phyloP scores from a whole-genome alignment of 352 stramenopile genomes.

The Phytopythium aichiense region DNA sequence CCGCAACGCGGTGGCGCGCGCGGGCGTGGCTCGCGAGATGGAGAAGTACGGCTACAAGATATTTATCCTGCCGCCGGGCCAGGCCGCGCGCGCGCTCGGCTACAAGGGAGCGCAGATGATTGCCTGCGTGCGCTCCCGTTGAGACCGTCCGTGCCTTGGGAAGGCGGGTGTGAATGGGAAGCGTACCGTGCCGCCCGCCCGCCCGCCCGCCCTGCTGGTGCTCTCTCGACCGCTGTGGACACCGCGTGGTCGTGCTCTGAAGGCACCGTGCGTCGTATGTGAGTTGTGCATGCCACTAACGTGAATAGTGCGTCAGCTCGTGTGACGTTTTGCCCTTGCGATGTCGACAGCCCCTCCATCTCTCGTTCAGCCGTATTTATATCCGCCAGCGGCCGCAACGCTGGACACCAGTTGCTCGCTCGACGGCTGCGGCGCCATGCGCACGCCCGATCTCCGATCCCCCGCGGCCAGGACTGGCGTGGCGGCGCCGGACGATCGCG shows the following conservation, averaged over 20 bases:
- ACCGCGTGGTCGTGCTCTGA: no score
- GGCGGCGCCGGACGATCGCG: neutral
- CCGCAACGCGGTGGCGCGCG: slow-evolving; percentile 28
- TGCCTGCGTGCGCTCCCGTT: slow-evolving; percentile 47
- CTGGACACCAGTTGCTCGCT: neutral
- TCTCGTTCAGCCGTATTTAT: neutral
- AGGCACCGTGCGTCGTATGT: neutral
- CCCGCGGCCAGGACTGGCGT: neutral
- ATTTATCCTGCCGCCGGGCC: slow-evolving; percentile 63
- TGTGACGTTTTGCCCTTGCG: neutral
- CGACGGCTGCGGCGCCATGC: neutral
- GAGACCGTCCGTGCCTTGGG: neutral
- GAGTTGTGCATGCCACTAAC: neutral
- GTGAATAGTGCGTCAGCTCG: neutral
- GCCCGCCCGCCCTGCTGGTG: neutral
- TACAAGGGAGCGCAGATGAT: slow-evolving; percentile 65
- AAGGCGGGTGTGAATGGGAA: neutral
- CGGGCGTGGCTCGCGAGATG: slow-evolving; percentile 49
- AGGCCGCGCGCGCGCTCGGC: slow-evolving; percentile 42
- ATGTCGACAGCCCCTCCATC: no score
- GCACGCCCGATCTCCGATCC: neutral
- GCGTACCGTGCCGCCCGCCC: neutral
- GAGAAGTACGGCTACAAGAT: slow-evolving; percentile 61
- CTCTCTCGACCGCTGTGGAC: neutral
- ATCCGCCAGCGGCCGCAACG: neutral